Evolutionary conservation across 495 filamentous ascomycete species (phyloP).

Genomic region (Hyaloscypha bicolor): DNA sequence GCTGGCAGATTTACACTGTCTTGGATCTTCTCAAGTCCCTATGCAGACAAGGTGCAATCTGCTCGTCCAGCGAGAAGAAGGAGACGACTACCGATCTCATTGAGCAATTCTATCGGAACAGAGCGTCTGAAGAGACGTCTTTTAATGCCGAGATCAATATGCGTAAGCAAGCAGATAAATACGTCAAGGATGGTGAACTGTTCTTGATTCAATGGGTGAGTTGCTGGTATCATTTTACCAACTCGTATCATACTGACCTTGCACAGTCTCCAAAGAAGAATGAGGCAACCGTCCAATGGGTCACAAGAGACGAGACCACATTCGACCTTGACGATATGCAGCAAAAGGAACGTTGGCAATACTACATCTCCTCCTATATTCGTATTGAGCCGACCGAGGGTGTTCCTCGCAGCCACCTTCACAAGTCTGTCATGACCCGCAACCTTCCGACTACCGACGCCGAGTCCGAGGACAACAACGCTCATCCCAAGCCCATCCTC

Average conservation of each 20-base stretch:
- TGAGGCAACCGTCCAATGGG: slow-evolving; percentile 66
- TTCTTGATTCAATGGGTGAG: slow-evolving; percentile 85
- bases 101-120: slow-evolving; percentile 78
- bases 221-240: slow-evolving; percentile 23
- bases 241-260: neutral
- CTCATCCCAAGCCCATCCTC: slow-evolving; percentile 55
- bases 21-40: slow-evolving; percentile 80
- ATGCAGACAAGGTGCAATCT: slow-evolving; percentile 70
- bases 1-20: slow-evolving; percentile 89
- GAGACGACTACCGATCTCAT: slow-evolving; percentile 89
- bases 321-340: slow-evolving; percentile 68
- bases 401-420: slow-evolving; percentile 63
- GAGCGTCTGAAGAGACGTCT: slow-evolving; percentile 78
- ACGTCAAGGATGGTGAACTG: slow-evolving; percentile 86
- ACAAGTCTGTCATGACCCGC: slow-evolving; percentile 70
- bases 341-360: slow-evolving; percentile 71
- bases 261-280: slow-evolving; percentile 56
- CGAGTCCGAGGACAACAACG: slow-evolving; percentile 44
- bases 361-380: slow-evolving; percentile 90
- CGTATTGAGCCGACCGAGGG: slow-evolving; percentile 90
- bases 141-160: slow-evolving; percentile 83
- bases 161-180: slow-evolving; percentile 82
- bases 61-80: slow-evolving; percentile 79
- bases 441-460: slow-evolving; percentile 61
- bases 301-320: slow-evolving; percentile 80